A percentile compares a stretch with the other conserved stretches of the same genome.
These are phyloP conservation scores for Colletotrichum plurivorum DNA, from an alignment of 2,329 filamentous ascomycete genomes.

Conservation along the genomic window DNA sequence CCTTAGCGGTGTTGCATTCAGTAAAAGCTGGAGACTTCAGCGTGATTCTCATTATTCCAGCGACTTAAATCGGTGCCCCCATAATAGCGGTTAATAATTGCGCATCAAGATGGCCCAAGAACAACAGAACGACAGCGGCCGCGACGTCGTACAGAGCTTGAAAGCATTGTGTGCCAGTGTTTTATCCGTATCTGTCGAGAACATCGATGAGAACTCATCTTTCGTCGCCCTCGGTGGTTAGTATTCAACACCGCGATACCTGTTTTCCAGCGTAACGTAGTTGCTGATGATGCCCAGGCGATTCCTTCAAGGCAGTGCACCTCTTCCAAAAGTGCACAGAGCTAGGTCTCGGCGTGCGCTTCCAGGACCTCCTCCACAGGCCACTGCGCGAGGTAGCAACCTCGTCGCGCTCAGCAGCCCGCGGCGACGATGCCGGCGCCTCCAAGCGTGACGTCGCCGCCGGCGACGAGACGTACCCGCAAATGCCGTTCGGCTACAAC, in stretches of 20 bases:
- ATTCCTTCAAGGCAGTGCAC: slow-evolving; percentile 30
- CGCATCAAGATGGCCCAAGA: not conserved
- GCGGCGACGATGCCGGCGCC: not conserved
- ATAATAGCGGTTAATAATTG: not conserved
- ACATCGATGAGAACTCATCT: slow-evolving; percentile 13
- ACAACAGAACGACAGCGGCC: not conserved
- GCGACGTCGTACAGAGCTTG: not conserved
- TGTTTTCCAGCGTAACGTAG: not conserved
- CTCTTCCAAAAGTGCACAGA: slow-evolving; percentile 33
- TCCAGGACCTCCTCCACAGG: slow-evolving; percentile 29
- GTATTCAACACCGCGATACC: not conserved
- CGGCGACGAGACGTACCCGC: not conserved
- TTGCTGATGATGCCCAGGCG: slow-evolving; percentile 14
- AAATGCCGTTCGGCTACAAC: slow-evolving; percentile 18
- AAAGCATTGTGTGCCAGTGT: slow-evolving; percentile 7
- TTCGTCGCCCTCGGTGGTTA: slow-evolving; percentile 30
- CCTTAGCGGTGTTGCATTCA: not conserved
- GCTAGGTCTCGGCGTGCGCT: slow-evolving; percentile 16
- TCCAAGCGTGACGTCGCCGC: not conserved
- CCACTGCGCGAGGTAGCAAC: slow-evolving; percentile 5
- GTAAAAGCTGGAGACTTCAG: not conserved
- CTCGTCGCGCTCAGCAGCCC: not conserved
- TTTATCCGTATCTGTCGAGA: not conserved
- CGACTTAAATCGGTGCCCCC: not conserved
- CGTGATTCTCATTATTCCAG: not conserved